Evolutionary conservation across 2,329 filamentous ascomycete species (phyloP), one percentile per base, ranked within the genome.

Genomic region (Sporothrix curviconia): DNA sequence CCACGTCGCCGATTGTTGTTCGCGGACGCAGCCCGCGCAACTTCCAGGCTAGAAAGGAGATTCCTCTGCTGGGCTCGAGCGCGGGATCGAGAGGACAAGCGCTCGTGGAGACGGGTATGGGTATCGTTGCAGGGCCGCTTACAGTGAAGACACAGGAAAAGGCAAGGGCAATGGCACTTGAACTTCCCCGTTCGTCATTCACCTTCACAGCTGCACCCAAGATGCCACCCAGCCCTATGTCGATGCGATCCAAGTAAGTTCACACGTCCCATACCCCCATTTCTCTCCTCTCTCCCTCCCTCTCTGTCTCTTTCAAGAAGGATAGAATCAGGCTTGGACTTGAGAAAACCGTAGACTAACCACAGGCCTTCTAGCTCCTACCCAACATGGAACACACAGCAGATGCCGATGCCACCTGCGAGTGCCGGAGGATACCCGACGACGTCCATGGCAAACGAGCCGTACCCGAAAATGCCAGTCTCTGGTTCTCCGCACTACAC

Each of bases 1-100:
- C 86, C 30, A 96, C 92, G 0, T 88, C 90, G 1, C 90, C 92
- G 2, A 92, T 97, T 64, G 95, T 97, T 56, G 92, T 97, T 30
- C 87, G 92, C 60, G 92, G 92, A 36, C 83, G 92, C 65, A 96
- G 92, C 71, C 92, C 92, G 4, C 82, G 92, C 37, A 97, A 97
- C 71, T 97, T 97, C 71, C 91, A 95, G 71, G 88, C 91, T 9
- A 82, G 92, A 54, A 96, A 96, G 71, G 92, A 97, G 70, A 87
- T 96, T 60, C 91, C 92, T 2, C 79, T 97, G 47, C 81, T 90
- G 55, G 89, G 89, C 17, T 84, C 81, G 15, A 90, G 87, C 63
- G 86, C 86, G 22, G 85, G 86, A 25, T 89, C 89, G 28, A 80
- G 87, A n/a, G 84, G 90, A 40, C 92, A 94, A 69, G 85, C 84